phyloP scores from a whole-genome alignment of 2,329 filamentous ascomycete genomes.

The Fonsecaea monophora region DNA sequence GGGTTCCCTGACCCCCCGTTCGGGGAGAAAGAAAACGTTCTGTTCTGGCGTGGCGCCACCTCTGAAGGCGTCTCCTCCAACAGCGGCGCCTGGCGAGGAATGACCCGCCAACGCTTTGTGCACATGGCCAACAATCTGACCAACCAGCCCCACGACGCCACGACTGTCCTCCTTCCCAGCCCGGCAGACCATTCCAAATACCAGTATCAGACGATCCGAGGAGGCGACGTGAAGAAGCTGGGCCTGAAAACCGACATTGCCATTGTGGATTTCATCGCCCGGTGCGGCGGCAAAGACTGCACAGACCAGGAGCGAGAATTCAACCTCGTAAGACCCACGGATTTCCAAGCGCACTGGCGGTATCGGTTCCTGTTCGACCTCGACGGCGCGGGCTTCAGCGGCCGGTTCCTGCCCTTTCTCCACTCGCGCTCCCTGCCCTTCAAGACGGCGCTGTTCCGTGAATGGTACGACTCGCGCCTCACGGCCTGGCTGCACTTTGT shows the following conservation, averaged over 20 bases:
- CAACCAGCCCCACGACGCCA: slow-evolving; percentile 43
- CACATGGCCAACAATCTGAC: slow-evolving; percentile 70
- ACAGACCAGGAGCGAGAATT: slow-evolving; percentile 61
- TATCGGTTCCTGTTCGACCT: slow-evolving; percentile 75
- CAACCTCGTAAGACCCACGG: slow-evolving; percentile 51
- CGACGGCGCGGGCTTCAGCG: slow-evolving; percentile 72
- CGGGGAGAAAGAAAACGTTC: slow-evolving; percentile 64
- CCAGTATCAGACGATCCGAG: slow-evolving; percentile 61
- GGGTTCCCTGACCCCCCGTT: slow-evolving; percentile 62
- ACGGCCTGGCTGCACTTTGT: slow-evolving; percentile 82
- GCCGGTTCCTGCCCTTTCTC: slow-evolving; percentile 69
- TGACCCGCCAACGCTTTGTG: slow-evolving; percentile 73
- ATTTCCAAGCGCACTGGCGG: slow-evolving; percentile 66
- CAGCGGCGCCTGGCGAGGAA: slow-evolving; percentile 68
- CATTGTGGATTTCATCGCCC: slow-evolving; percentile 64
- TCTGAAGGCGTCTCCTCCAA: slow-evolving; percentile 58
- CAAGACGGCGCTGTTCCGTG: slow-evolving; percentile 72
- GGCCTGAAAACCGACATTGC: slow-evolving; percentile 66
- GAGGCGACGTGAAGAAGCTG: slow-evolving; percentile 48
- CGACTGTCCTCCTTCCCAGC: slow-evolving; percentile 64
- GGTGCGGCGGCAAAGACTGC: slow-evolving; percentile 63
- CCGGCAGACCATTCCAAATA: slow-evolving; percentile 52
- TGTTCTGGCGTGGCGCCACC: slow-evolving; percentile 79
- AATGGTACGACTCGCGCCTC: slow-evolving; percentile 79
- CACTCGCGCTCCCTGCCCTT: slow-evolving; percentile 72